A percentile compares a stretch with the other conserved stretches of the same genome.
phyloP scores from a whole-genome alignment of 345 rosid genomes.

The Psidium guajava region DNA sequence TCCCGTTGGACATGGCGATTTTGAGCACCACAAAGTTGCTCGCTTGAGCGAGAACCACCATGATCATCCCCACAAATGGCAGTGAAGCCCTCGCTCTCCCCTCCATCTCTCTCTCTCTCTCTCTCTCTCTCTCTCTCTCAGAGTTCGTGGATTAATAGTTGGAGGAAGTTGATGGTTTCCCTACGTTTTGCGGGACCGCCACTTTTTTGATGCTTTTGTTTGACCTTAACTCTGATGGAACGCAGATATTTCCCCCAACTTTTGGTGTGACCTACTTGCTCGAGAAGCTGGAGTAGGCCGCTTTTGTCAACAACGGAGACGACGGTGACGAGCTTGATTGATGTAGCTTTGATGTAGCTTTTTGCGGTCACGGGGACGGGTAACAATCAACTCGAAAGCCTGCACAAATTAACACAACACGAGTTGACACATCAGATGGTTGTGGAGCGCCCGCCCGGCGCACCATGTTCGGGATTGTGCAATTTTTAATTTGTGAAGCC shows the following conservation, averaged over 20 bases:
- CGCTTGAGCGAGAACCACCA: constrained; percentile 19
- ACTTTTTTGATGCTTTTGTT: background rate
- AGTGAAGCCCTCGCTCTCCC: background rate
- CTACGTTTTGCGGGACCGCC: background rate
- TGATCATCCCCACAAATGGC: constrained; percentile 34
- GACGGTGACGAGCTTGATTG: background rate
- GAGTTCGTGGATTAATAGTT: background rate
- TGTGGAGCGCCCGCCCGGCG: no score
- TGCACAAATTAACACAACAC: no score
- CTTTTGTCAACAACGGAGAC: background rate
- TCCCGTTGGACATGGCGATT: constrained; percentile 34
- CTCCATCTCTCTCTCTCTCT: background rate
- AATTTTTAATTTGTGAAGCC: no score
- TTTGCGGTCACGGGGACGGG: background rate
- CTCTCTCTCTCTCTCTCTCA: background rate
- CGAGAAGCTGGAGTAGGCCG: background rate
- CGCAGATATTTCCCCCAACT: background rate
- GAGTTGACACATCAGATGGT: no score
- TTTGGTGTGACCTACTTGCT: background rate
- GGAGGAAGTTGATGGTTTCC: background rate
- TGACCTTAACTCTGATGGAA: background rate
- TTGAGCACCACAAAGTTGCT: constrained; percentile 18
- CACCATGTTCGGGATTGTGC: no score
- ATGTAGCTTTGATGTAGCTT: background rate
- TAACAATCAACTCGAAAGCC: no score